phyloP scores from a whole-genome alignment of 2,329 filamentous ascomycete species.

The Blastomyces parvus region DNA sequence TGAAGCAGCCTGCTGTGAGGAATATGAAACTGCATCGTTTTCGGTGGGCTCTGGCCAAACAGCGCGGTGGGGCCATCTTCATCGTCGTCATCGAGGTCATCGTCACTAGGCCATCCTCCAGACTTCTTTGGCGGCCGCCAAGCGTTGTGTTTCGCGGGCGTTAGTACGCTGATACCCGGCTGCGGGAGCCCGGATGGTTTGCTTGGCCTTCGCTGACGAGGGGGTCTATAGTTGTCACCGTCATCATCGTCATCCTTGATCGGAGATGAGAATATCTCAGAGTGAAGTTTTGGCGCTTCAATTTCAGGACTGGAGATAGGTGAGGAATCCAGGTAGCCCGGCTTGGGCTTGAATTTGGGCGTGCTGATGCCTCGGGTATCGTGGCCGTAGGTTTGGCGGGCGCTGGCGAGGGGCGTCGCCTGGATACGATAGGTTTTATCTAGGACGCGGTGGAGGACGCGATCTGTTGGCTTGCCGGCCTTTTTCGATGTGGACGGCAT shows the following conservation, averaged over 20 bases:
- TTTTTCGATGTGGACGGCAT: slow-evolving; percentile 33
- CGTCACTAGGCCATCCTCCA: slow-evolving; percentile 61
- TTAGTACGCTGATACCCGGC: slow-evolving; percentile 78
- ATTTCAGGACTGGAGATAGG: slow-evolving; percentile 67
- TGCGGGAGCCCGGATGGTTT: slow-evolving; percentile 49
- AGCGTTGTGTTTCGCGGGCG: slow-evolving; percentile 47
- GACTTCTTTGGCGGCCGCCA: slow-evolving; percentile 21
- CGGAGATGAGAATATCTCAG: slow-evolving; percentile 76
- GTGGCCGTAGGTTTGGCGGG: slow-evolving; percentile 12
- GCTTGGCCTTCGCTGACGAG: slow-evolving; percentile 35
- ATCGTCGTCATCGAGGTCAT: slow-evolving; percentile 53
- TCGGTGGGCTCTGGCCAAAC: slow-evolving; percentile 75
- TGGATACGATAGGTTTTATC: slow-evolving; percentile 94
- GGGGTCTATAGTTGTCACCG: slow-evolving; percentile 21
- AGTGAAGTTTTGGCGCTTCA: slow-evolving; percentile 70
- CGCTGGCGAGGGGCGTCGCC: slow-evolving; percentile 63
- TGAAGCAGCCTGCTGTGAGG: slow-evolving; percentile 42
- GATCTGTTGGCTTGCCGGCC: slow-evolving; percentile 46
- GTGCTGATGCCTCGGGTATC: slow-evolving; percentile 16
- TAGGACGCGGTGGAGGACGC: slow-evolving; percentile 78
- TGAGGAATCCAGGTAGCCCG: slow-evolving; percentile 34
- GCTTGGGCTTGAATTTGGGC: slow-evolving; percentile 20
- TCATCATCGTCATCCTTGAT: slow-evolving; percentile 31
- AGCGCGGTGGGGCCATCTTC: slow-evolving; percentile 49
- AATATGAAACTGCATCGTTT: slow-evolving; percentile 51